Evolutionary conservation across 192 early-diverging fungal species (phyloP), one percentile per base, ranked within the genome.

Genomic region (Backusella circina): DNA sequence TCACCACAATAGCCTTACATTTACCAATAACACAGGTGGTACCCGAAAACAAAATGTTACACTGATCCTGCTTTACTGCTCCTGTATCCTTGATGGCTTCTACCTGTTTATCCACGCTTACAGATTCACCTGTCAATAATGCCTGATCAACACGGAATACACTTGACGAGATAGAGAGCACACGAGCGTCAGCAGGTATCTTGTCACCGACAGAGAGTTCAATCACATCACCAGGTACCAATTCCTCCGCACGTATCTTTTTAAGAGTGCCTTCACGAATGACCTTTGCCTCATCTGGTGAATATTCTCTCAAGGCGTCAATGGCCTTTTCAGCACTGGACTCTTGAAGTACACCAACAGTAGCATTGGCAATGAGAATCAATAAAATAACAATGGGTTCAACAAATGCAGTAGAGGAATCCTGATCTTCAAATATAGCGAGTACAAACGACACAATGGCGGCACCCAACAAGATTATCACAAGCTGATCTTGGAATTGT

Each of bases 401-500:
- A 30, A 99, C 97, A 87, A 94, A 98, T 10, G 97, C 97, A 3
- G 98, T 95, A 41, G 91, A 86, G 67, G 77, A 77, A 38, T 88
- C 84, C 31, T 66, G 18, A 61, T 94, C 90, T 75, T 99, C 98
- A 36, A 99, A 85, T 15, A 93, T 84, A 33, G 98, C 98, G 18
- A 99, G 89, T 32, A 94, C 92, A 77, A 99, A 94, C 36, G 97
- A 99, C 23, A 99, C 85, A 15, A 85, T 88, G 39, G 98, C 98
- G 23, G 98, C 96, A 69, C 82, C 86, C 2, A 99, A 86, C 35
- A 99, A 88, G 72, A 99, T 99, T 39, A 99, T 86, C 30, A 99
- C 98, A 39, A 99, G 91, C 82, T 99, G 97, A 87, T 99, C 98
- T 85, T 98, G 87, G 85, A 99, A 99, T 86, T 99, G 98, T 83